These are phyloP conservation scores for Apiospora phragmitis DNA, from an alignment of 2,329 filamentous ascomycete species.

Conservation along the genomic window DNA sequence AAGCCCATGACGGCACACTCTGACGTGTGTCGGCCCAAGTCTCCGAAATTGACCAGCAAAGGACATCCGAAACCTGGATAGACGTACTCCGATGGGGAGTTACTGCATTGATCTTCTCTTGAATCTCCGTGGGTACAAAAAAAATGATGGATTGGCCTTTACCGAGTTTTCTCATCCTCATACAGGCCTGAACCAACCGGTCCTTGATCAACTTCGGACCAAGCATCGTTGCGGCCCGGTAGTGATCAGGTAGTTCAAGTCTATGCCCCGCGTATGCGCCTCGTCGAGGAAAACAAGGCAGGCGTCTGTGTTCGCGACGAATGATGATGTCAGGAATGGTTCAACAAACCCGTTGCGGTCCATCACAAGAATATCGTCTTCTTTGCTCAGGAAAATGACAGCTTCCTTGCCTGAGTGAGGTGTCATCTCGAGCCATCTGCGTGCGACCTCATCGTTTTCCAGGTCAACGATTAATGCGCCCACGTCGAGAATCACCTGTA, in stretches of 20 bases:
- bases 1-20: constrained; percentile 59
- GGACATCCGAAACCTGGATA: constrained; percentile 54
- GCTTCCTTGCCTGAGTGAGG: constrained; percentile 35
- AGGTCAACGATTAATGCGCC: constrained; percentile 70
- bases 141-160: constrained; percentile 67
- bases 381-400: constrained; percentile 57
- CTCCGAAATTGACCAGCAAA: constrained; percentile 60
- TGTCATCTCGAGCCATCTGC: constrained; percentile 48
- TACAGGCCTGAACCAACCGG: constrained; percentile 67
- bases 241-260: constrained; percentile 61
- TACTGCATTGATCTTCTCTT: constrained; percentile 46
- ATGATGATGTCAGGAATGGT: constrained; percentile 58
- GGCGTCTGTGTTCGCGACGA: constrained; percentile 50
- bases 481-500: constrained; percentile 68
- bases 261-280: constrained; percentile 68
- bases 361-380: constrained; percentile 56
- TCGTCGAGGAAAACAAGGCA: constrained; percentile 73
- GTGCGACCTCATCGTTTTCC: constrained; percentile 54
- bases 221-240: constrained; percentile 67
- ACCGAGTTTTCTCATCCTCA: constrained; percentile 69
- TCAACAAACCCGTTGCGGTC: constrained; percentile 48
- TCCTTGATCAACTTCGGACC: constrained; percentile 69
- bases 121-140: constrained; percentile 59
- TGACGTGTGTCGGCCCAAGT: constrained; percentile 51
- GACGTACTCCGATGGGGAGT: background rate